phyloP scores from a whole-genome alignment of 2,329 filamentous ascomycete species.

The Lizonia empirigonia region DNA sequence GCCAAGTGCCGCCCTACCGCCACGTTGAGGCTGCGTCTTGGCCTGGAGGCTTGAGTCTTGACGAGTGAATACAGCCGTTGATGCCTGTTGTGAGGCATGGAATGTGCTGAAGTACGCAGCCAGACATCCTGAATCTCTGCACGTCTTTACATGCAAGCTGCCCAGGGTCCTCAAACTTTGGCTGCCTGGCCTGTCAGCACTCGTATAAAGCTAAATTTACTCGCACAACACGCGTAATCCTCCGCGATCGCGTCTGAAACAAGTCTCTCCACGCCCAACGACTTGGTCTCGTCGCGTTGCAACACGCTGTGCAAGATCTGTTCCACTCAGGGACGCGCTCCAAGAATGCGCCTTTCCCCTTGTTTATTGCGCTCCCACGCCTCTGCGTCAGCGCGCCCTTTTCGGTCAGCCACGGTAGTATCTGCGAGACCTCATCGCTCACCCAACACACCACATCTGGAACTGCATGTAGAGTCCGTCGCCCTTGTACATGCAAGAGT shows the following conservation, averaged over 20 bases:
- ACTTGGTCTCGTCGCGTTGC: conserved; percentile 8
- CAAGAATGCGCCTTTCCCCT: background rate
- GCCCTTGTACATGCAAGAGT: background rate
- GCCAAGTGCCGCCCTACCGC: conserved; percentile 13
- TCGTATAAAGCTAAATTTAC: conserved; percentile 21
- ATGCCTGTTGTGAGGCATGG: background rate
- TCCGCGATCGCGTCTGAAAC: conserved; percentile 14
- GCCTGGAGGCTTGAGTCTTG: background rate
- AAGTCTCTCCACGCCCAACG: background rate
- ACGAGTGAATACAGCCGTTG: background rate
- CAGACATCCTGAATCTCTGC: background rate
- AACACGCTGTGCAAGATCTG: conserved; percentile 1
- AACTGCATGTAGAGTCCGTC: background rate
- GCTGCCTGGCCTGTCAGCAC: conserved; percentile 7
- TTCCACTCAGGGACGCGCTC: background rate
- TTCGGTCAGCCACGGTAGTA: conserved; percentile 9
- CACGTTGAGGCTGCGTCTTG: conserved; percentile 3
- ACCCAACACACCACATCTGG: background rate
- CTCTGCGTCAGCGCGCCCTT: background rate
- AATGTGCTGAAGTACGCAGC: background rate
- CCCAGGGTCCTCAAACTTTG: background rate
- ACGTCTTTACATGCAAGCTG: background rate
- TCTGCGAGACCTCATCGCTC: conserved; percentile 3
- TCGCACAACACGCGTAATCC: conserved; percentile 15
- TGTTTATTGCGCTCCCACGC: background rate